Conservation (phyloP, 2,329 filamentous ascomycete genomes). For the Sporothrix inflata region DNA sequence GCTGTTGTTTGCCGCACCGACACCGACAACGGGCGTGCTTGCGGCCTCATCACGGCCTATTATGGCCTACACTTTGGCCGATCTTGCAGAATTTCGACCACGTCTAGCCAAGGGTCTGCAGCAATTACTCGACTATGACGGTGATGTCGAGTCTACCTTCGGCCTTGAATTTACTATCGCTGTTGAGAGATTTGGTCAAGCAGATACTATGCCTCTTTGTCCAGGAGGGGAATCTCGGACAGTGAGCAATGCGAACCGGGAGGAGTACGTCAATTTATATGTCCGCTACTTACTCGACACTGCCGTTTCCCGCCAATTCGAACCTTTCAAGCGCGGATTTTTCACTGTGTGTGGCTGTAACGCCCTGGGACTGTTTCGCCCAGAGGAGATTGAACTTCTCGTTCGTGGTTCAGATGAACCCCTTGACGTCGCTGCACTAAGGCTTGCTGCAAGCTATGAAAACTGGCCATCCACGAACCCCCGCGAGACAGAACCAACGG, state of each 20-base stretch:
- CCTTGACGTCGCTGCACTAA: slow-evolving; percentile 75
- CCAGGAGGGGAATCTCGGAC: slow-evolving; percentile 71
- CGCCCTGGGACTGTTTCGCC: slow-evolving; percentile 81
- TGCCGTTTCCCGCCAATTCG: slow-evolving; percentile 79
- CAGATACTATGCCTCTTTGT: slow-evolving; percentile 70
- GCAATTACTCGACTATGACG: slow-evolving; percentile 79
- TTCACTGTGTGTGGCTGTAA: slow-evolving; percentile 91
- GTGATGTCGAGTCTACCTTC: slow-evolving; percentile 79
- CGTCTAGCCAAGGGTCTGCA: slow-evolving; percentile 73
- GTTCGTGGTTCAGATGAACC: slow-evolving; percentile 83
- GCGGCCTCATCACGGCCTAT: slow-evolving; percentile 60
- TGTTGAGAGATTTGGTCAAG: slow-evolving; percentile 74
- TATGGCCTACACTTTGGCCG: slow-evolving; percentile 77
- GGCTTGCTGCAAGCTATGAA: slow-evolving; percentile 78
- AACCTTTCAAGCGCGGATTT: slow-evolving; percentile 92
- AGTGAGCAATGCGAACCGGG: slow-evolving; percentile 82
- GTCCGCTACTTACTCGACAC: slow-evolving; percentile 78
- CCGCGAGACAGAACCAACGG: slow-evolving; percentile 64
- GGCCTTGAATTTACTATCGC: slow-evolving; percentile 81
- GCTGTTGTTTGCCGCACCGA: slow-evolving; percentile 75
- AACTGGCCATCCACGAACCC: slow-evolving; percentile 68
- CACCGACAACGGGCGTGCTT: slow-evolving; percentile 53
- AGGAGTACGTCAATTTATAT: slow-evolving; percentile 86
- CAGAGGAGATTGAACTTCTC: slow-evolving; percentile 89
- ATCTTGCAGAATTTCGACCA: slow-evolving; percentile 81